Evolutionary conservation across 2,329 filamentous ascomycete species (phyloP).

Genomic region (Nothophaeocryptopus gaeumannii): DNA sequence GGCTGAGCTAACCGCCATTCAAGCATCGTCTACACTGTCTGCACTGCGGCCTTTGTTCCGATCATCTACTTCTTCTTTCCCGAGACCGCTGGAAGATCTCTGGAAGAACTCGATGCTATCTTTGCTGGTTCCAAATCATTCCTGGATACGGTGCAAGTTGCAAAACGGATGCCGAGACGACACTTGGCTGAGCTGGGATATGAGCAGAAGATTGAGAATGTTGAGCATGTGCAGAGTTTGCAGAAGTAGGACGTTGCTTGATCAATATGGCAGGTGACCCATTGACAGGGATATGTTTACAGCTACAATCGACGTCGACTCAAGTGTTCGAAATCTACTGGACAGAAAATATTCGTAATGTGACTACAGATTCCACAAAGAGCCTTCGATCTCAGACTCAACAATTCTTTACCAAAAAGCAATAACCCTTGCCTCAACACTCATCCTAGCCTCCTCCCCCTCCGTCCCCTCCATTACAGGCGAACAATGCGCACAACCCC

Average conservation of each 20-base stretch:
- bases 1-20: too few species aligned
- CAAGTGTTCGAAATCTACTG: too few species aligned
- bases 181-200: too few species aligned
- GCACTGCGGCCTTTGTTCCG: slow-evolving; percentile 46
- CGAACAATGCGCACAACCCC: neutral
- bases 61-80: slow-evolving; percentile 60
- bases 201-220: neutral
- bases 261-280: neutral
- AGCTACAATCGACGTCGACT: too few species aligned
- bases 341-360: too few species aligned
- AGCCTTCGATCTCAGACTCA: neutral
- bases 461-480: slow-evolving; percentile 1
- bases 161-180: too few species aligned
- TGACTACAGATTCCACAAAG: neutral
- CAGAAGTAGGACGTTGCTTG: neutral
- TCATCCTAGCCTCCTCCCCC: slow-evolving; percentile 1
- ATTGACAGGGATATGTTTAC: neutral
- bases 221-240: neutral
- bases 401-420: slow-evolving; percentile 3
- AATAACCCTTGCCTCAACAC: slow-evolving; percentile 4
- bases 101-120: slow-evolving; percentile 28
- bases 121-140: slow-evolving; percentile 7
- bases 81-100: slow-evolving; percentile 21
- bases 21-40: slow-evolving; percentile 35
- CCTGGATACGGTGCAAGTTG: too few species aligned